Evolutionary conservation across 139 green algal genomes (phyloP), one percentile per base, ranked within the genome.

Genomic region (Tetradesmus lagerheimii): DNA sequence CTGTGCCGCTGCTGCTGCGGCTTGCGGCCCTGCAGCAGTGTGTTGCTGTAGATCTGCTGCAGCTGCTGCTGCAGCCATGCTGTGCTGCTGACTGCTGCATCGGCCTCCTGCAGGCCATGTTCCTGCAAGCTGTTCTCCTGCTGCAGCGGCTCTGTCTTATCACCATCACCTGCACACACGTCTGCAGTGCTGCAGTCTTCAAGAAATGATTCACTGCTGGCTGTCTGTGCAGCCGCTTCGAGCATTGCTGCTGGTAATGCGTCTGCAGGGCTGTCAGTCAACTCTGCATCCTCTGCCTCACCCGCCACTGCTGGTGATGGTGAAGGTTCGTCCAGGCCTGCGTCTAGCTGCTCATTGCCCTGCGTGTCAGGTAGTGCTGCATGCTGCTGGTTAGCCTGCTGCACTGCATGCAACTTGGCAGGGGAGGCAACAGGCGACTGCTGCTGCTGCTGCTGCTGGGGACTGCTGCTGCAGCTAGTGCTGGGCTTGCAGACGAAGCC

Each of bases 41-140:
- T 29, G 15, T 86, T 86, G 45, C 57, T 74, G n/a, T 86, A 86
- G n/a, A 86, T 35, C 80, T 86, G 80, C 45, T 86, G 80, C 80
- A 86, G 45, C 45, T 86, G 80, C 45, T 86, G 80, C 80, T 86
- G 80, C n/a, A 86, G 47, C 80, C 45, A 86, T 16, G 57, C 57
- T 71, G 57, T 71, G 57, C 57, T 71, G 57, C 4, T 71, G 23
- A 71, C 57, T 71, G 57, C 23, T 31, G 15, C 57, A 71, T 71
- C 57, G 2, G 20, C 57, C 8, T 71, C 57, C 23, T 71, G 57
- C 57, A n/a, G 31, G 57, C 23, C 57, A 8, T 71, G 12, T 23
- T 66, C 53, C 53, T 66, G 53, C 53, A 66, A 66, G 53, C 15
- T 25, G 18, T 25, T 23, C 31, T 71, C 14, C 57, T 31, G 57